Evolutionary conservation across 495 filamentous ascomycete genomes (phyloP).

Genomic region (Viridothelium virens): DNA sequence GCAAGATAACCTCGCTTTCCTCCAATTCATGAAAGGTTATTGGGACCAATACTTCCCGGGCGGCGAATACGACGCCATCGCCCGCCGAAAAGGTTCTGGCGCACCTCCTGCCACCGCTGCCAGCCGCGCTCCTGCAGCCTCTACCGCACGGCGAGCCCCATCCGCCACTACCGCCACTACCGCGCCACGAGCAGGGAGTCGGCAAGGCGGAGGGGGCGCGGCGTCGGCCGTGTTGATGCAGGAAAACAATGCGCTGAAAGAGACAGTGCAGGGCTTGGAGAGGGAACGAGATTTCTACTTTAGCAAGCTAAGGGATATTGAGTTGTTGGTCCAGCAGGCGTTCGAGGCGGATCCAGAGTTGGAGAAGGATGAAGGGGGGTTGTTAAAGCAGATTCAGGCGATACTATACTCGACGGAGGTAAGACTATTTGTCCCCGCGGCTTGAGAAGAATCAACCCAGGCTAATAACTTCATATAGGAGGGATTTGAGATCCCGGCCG

Average conservation of each 20-base stretch:
- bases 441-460: neutral
- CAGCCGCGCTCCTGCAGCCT: slow-evolving; percentile 36
- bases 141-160: slow-evolving; percentile 34
- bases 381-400: slow-evolving; percentile 88
- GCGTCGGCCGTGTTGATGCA: slow-evolving; percentile 61
- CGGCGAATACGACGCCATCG: slow-evolving; percentile 87
- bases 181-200: slow-evolving; percentile 32
- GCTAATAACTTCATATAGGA: slow-evolving; percentile 38
- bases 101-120: slow-evolving; percentile 44
- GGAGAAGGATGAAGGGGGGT: slow-evolving; percentile 82
- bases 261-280: slow-evolving; percentile 40
- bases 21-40: slow-evolving; percentile 91
- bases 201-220: slow-evolving; percentile 47
- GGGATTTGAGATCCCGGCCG: slow-evolving; percentile 75
- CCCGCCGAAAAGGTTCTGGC: slow-evolving; percentile 69
- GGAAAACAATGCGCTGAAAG: slow-evolving; percentile 65
- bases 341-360: slow-evolving; percentile 84
- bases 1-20: slow-evolving; percentile 99
- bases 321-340: slow-evolving; percentile 82
- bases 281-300: slow-evolving; percentile 96
- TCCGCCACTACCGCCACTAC: slow-evolving; percentile 10
- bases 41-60: slow-evolving; percentile 98
- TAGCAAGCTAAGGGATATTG: slow-evolving; percentile 93
- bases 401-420: slow-evolving; percentile 97
- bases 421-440: neutral